Conservation (phyloP, 1,284 basidiomycete genomes). For the Hypsizygus ulmarius region DNA sequence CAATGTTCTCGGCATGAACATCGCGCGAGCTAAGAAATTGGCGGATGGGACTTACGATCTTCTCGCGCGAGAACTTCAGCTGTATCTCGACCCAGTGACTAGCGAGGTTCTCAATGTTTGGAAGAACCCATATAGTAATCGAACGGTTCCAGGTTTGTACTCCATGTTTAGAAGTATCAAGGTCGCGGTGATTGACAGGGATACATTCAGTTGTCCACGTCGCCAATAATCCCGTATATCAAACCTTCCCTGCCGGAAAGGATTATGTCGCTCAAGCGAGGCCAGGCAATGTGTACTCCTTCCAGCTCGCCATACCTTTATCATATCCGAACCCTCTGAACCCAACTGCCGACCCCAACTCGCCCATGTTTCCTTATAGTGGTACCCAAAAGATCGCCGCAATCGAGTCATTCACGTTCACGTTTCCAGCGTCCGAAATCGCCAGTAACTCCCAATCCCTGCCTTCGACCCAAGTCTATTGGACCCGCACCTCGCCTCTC, state of each 20-base stretch:
- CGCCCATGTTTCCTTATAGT: conserved; percentile 14
- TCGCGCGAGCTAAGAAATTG: conserved; percentile 16
- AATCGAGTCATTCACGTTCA: conserved; percentile 23
- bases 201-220: conserved; percentile 18
- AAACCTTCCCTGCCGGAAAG: conserved; percentile 13
- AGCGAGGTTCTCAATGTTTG: conserved; percentile 19
- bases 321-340: conserved; percentile 23
- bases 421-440: conserved; percentile 16
- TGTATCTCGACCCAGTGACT: conserved; percentile 21
- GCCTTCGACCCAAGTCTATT: conserved; percentile 19
- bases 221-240: conserved; percentile 21
- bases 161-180: not conserved
- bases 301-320: conserved; percentile 17
- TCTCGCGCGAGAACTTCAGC: conserved; percentile 18
- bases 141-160: conserved; percentile 16
- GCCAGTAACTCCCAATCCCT: conserved; percentile 7
- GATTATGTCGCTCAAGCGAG: conserved; percentile 11
- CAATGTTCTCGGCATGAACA: conserved; percentile 21
- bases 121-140: conserved; percentile 19
- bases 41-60: conserved; percentile 20
- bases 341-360: conserved; percentile 13
- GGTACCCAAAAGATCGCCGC: conserved; percentile 19
- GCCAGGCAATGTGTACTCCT: conserved; percentile 16
- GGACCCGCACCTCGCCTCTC: conserved; percentile 21
- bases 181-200: not conserved